Percentiles rank a stretch among this genome's conserved stretches.
Evolutionary conservation across 352 stramenopile species (phyloP).

Genomic region (Globisporangium lucens): DNA sequence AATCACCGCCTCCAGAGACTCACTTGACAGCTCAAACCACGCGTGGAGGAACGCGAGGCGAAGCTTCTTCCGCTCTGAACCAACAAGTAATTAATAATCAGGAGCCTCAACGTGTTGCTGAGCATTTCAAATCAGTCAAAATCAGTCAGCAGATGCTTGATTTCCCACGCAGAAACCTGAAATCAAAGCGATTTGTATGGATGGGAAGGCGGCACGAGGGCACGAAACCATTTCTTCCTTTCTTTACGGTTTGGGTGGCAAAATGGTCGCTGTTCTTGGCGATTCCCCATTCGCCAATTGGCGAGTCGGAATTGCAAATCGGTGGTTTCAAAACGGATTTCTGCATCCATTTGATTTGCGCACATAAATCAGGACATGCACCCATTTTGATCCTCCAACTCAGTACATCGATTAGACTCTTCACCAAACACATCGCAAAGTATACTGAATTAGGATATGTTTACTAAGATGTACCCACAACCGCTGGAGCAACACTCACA

Average conservation of each 20-base stretch:
- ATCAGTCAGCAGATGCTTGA: not conserved
- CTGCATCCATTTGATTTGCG: not conserved
- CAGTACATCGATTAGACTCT: not conserved
- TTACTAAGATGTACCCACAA: not conserved
- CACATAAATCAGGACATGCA: not conserved
- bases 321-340: not conserved
- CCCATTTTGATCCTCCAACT: not conserved
- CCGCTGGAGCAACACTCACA: not conserved
- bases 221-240: not conserved
- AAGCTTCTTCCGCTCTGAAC: not conserved
- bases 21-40: not conserved
- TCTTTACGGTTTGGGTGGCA: not conserved
- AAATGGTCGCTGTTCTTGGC: not conserved
- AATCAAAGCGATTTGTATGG: not conserved
- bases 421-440: not conserved
- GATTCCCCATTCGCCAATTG: too few relatives aligned
- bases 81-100: not conserved
- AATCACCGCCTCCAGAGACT: not conserved
- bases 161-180: not conserved
- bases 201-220: not conserved
- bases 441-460: not conserved
- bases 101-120: too few relatives aligned
- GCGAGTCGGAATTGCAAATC: not conserved
- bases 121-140: not conserved
- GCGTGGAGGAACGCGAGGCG: not conserved